Percentiles rank a stretch among this genome's conserved stretches.
These are phyloP conservation scores for Thalassiosira oceanica DNA, from an alignment of 352 stramenopile genomes.

Conservation along the genomic window DNA sequence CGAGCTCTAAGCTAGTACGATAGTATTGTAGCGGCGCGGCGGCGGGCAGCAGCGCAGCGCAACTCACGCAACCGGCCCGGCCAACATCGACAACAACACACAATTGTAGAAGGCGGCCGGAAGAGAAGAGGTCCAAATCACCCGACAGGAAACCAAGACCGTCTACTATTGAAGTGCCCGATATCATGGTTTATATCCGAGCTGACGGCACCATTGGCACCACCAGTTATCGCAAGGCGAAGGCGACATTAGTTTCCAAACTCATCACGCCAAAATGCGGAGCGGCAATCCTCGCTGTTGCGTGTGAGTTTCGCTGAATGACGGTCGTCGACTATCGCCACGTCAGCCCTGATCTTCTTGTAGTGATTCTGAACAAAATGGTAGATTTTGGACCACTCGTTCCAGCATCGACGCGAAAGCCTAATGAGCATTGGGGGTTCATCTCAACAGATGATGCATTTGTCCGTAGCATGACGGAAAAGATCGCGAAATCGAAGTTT, in stretches of 20 bases:
- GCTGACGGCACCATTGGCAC: neutral
- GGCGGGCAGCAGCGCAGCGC: too few relatives aligned
- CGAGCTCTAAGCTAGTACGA: too few relatives aligned
- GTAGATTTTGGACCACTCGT: neutral
- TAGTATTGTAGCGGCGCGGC: too few relatives aligned
- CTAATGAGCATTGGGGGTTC: neutral
- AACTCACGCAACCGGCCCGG: too few relatives aligned
- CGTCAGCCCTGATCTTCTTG: too few relatives aligned
- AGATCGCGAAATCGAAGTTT: neutral
- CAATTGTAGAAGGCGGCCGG: too few relatives aligned
- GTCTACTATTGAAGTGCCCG: too few relatives aligned
- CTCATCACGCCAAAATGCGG: neutral
- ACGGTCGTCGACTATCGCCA: too few relatives aligned
- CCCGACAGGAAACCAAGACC: too few relatives aligned
- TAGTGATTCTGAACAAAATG: neutral
- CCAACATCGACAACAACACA: too few relatives aligned
- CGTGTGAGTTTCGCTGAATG: too few relatives aligned
- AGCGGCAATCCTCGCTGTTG: neutral
- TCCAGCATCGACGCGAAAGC: neutral
- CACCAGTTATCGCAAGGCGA: neutral
- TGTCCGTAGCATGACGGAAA: neutral
- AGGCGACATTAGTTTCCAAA: neutral
- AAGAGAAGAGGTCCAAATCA: too few relatives aligned
- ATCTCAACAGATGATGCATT: neutral
- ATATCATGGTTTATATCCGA: constrained; percentile 1